phyloP scores from a whole-genome alignment of 1,139 yeast genomes.

The Kurtzmaniella quercitrusa region DNA sequence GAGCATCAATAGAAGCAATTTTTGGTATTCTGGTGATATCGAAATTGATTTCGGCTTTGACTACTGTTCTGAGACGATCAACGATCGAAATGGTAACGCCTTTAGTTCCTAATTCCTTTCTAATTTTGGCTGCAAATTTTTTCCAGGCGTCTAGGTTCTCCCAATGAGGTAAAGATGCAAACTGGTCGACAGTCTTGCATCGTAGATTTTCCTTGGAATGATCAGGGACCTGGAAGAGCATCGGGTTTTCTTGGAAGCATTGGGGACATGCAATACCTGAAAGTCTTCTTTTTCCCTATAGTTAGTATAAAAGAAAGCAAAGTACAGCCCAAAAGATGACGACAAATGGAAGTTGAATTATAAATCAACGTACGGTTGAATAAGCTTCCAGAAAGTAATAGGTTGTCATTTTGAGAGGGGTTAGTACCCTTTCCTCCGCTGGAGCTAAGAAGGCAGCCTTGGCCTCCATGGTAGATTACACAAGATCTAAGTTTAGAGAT shows the following conservation, averaged over 20 bases:
- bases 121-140: conserved; percentile 28
- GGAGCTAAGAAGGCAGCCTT: conserved; percentile 18
- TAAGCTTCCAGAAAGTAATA: conserved; percentile 62
- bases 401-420: conserved; percentile 42
- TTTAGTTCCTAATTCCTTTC: conserved; percentile 34
- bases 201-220: conserved; percentile 43
- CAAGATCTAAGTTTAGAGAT: too few relatives aligned
- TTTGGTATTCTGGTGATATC: conserved; percentile 50
- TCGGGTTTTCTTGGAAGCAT: conserved; percentile 38
- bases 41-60: conserved; percentile 46
- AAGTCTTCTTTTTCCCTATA: conserved; percentile 50
- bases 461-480: conserved; percentile 12
- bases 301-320: conserved; percentile 14
- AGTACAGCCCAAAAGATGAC: too few relatives aligned
- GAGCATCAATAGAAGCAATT: conserved; percentile 59
- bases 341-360: too few relatives aligned
- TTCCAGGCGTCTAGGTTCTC: conserved; percentile 35
- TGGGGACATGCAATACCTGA: conserved; percentile 55
- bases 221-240: conserved; percentile 59
- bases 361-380: conserved; percentile 28
- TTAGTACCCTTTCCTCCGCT: conserved; percentile 16
- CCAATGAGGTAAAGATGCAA: conserved; percentile 49
- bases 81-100: conserved; percentile 60
- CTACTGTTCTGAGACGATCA: conserved; percentile 42
- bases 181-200: conserved; percentile 37